Conservation (phyloP, 257 asterid genomes). For the Capsicum pubescens region DNA sequence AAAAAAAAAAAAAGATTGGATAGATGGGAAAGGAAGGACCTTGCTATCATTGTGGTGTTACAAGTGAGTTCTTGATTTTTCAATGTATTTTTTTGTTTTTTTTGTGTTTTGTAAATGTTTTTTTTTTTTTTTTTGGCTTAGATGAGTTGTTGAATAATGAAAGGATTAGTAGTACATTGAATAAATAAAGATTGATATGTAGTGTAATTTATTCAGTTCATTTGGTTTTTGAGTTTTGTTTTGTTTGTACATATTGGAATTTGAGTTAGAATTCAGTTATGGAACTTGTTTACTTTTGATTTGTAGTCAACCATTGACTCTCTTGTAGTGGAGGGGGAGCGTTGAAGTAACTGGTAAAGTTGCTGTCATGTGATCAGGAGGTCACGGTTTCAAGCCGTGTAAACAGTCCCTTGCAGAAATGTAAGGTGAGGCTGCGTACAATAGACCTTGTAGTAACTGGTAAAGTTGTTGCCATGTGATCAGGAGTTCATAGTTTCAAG, state of each 20-base stretch:
- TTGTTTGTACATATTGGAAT: slow-evolving; percentile 28
- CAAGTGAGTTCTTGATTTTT: slow-evolving; percentile 76
- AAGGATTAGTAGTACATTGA: slow-evolving; percentile 41
- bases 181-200: slow-evolving; percentile 39
- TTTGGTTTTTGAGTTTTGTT: slow-evolving; percentile 28
- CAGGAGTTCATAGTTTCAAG: too few species aligned
- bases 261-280: slow-evolving; percentile 13
- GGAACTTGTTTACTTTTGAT: slow-evolving; percentile 21
- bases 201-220: slow-evolving; percentile 3
- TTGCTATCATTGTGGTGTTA: slow-evolving; percentile 99
- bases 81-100: slow-evolving; percentile 28
- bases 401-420: too few species aligned
- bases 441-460: too few species aligned
- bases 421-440: too few species aligned
- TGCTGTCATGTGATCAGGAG: too few species aligned
- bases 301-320: slow-evolving; percentile 32
- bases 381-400: too few species aligned
- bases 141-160: slow-evolving; percentile 43
- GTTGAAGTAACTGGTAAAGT: too few species aligned
- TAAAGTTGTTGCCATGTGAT: too few species aligned
- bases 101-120: slow-evolving; percentile 25
- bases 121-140: slow-evolving; percentile 30
- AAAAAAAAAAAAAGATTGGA: slow-evolving; percentile 36
- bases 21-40: slow-evolving; percentile 98
- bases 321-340: background rate